Evolutionary conservation across 495 filamentous ascomycete genomes (phyloP), one percentile per base, ranked within the genome.

Genomic region (Penicillium arizonense): DNA sequence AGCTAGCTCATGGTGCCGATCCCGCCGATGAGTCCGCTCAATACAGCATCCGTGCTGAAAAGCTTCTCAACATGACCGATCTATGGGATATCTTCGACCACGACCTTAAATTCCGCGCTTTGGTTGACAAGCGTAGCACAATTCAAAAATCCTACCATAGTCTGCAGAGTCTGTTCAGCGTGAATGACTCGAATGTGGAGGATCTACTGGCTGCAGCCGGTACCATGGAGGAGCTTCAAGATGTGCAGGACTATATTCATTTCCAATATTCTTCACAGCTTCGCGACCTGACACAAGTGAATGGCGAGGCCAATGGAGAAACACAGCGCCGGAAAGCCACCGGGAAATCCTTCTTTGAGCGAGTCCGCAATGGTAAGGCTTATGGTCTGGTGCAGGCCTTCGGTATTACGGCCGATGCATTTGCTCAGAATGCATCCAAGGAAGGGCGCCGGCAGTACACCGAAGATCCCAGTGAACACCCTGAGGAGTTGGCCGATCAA

Each of bases 211-310:
- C 77, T 4, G 70, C 81, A 32, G 92, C 91, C 3, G 79, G 80
- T 5, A 90, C 85, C 0, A 90, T 94, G 77, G 94, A 98, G 57
- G 93, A 97, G 62, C 76, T 98, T 12, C 95, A 98, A 64, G 94
- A 98, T 69, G 70, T 98, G 13, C 92, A 97, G 61, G 94, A 98
- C 56, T 97, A 97, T 61, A 76, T 98, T 47, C 89, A 97, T 69
- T 98, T 97, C 72, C 90, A 92, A 57, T 96, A 97, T 60, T 83
- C 89, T 16, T 75, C 86, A 5, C 80, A 91, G 59, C 72, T 97
- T 33, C 90, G 89, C 59, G 91, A 97, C 56, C 59, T 89, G 40
- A 75, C 82, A 7, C 20, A 64, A 28, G 71, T 80, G 44, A 87
- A 87, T 51, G 84, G 84, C 38, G 52, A 79, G 20, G 40, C 55